phyloP scores from a whole-genome alignment of 2,329 filamentous ascomycete species.

The Sporothrix schenckii region DNA sequence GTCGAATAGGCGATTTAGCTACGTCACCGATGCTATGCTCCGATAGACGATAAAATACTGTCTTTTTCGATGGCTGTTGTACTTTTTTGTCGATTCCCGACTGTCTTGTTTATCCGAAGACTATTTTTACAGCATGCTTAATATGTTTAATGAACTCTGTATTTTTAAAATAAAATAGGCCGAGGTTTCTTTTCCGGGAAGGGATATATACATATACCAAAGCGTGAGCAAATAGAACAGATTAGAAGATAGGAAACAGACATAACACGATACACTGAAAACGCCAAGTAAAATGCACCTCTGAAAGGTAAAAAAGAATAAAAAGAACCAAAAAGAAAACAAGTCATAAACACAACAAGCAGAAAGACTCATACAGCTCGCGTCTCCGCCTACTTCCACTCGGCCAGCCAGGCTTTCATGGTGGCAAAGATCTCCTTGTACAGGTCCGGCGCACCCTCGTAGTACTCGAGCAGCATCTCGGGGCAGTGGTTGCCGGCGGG shows the following conservation, averaged over 20 bases:
- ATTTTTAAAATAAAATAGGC: background rate
- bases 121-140: too few relatives aligned
- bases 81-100: background rate
- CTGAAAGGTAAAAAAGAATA: background rate
- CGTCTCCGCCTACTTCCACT: conserved; percentile 18
- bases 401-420: conserved; percentile 31
- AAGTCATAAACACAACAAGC: background rate
- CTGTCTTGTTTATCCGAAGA: background rate
- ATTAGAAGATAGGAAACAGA: background rate
- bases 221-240: background rate
- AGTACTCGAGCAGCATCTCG: conserved; percentile 40
- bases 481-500: conserved; percentile 48
- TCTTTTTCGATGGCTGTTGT: too few relatives aligned
- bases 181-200: conserved; percentile 1
- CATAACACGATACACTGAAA: background rate
- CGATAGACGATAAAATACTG: too few relatives aligned
- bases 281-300: conserved; percentile 19
- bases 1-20: too few relatives aligned
- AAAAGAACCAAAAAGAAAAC: background rate
- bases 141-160: background rate
- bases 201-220: conserved; percentile 15
- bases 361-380: too few relatives aligned
- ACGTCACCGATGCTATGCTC: too few relatives aligned
- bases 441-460: conserved; percentile 8
- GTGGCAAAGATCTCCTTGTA: conserved; percentile 26